A percentile compares a stretch with the other conserved stretches of the same genome.
These are phyloP conservation scores for Stachybotrys chlorohalonatus DNA, from an alignment of 2,329 filamentous ascomycete genomes.

Conservation along the genomic window DNA sequence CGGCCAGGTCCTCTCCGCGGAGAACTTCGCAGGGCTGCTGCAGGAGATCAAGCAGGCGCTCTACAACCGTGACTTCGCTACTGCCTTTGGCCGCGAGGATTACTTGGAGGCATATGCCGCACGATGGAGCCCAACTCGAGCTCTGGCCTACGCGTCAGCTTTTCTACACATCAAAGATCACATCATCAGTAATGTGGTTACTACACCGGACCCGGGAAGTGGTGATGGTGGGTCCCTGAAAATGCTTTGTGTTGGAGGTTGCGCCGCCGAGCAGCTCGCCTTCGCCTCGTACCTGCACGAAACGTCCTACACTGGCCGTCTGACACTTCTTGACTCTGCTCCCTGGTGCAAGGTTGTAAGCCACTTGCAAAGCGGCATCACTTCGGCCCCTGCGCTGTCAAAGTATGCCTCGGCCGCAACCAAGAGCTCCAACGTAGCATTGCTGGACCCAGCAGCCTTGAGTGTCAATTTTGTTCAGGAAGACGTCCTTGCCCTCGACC, in stretches of 20 bases:
- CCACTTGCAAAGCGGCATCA: constrained; percentile 49
- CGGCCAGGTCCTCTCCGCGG: constrained; percentile 34
- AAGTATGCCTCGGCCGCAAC: constrained; percentile 42
- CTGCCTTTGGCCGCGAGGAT: constrained; percentile 65
- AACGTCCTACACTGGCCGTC: constrained; percentile 16
- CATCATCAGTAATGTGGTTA: constrained; percentile 8
- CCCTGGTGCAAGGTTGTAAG: constrained; percentile 61
- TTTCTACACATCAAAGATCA: constrained; percentile 29
- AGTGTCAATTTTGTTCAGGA: constrained; percentile 32
- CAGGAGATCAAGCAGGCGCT: constrained; percentile 81
- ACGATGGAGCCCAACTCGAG: constrained; percentile 82
- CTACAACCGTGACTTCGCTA: constrained; percentile 74
- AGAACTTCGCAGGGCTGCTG: constrained; percentile 45
- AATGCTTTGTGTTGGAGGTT: constrained; percentile 45
- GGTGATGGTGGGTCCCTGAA: constrained; percentile 15
- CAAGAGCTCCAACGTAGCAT: constrained; percentile 32
- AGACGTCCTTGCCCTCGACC: constrained; percentile 37
- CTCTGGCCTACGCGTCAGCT: constrained; percentile 67
- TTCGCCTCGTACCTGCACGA: constrained; percentile 35
- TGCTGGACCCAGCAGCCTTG: constrained; percentile 32
- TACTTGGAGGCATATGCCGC: constrained; percentile 77
- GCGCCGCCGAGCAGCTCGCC: constrained; percentile 52
- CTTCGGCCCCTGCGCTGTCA: constrained; percentile 37
- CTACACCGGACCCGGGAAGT: background rate
- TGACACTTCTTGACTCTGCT: constrained; percentile 73